Percentiles rank a stretch among this genome's conserved stretches.
These are phyloP conservation scores for Dothideomycetes sp. DNA, from an alignment of 2,329 filamentous ascomycete genomes.

Conservation along the genomic window DNA sequence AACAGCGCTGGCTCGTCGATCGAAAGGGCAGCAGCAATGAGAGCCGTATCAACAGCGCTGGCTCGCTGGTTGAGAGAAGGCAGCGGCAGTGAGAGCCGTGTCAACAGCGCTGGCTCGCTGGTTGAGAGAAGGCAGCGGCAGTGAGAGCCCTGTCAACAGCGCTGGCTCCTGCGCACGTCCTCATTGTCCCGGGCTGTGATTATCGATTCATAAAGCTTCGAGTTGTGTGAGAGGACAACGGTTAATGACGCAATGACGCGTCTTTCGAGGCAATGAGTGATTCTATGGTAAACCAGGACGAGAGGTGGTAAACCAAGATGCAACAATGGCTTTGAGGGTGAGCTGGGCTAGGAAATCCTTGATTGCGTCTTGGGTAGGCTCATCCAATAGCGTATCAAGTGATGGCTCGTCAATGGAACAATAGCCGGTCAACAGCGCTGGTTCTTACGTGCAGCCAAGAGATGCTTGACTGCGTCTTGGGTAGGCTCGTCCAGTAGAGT, in stretches of 20 bases:
- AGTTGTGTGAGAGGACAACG: too few relatives aligned
- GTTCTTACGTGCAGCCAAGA: conserved; percentile 25
- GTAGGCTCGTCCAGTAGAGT: conserved; percentile 60
- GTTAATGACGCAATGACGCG: too few relatives aligned
- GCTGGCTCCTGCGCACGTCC: conserved; percentile 33
- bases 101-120: too few relatives aligned
- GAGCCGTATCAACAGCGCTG: too few relatives aligned
- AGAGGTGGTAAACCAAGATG: too few relatives aligned
- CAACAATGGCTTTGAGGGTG: conserved; percentile 64
- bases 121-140: conserved; percentile 61
- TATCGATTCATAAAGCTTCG: conserved; percentile 6
- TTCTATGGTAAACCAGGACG: too few relatives aligned
- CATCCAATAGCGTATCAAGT: conserved; percentile 51
- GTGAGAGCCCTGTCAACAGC: conserved; percentile 64
- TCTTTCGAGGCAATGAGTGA: too few relatives aligned
- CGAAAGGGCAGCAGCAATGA: too few relatives aligned
- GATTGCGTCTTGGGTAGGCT: conserved; percentile 71
- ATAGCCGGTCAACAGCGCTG: conserved; percentile 59
- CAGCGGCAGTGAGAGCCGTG: too few relatives aligned
- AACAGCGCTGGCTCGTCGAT: too few relatives aligned
- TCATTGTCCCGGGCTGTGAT: conserved; percentile 37
- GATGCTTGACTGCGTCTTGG: too few relatives aligned
- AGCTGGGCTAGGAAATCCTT: conserved; percentile 65
- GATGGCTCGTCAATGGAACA: conserved; percentile 58
- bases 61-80: too few relatives aligned